Base-by-base conservation (phyloP, 2,329 filamentous ascomycete genomes). In the Escovopsis sp. region DNA sequence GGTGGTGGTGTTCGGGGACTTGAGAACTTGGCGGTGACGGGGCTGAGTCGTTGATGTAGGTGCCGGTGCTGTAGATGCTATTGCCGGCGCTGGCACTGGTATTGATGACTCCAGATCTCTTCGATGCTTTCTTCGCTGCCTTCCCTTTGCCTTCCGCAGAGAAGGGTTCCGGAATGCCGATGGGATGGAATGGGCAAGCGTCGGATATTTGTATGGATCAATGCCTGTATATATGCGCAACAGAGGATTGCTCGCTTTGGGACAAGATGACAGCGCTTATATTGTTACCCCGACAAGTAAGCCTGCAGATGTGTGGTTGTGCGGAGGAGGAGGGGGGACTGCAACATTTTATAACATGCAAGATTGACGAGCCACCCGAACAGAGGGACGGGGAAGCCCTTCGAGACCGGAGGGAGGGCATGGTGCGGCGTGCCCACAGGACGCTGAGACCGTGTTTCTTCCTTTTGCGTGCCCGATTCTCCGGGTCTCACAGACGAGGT, bases 381-480 rank as follows among this genome's bases (percentile, higher is more conserved):
- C n/a, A n/a, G 20, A 20, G 20, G 20, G 20, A 20, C 20, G 20
- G 20, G 20, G 20, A 6, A 20, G 20, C 20, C 20, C 20, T 20
- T 30, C 8, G 11, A 30, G 27, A 30, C 8, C 11, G 27, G 27
- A 30, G 25, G 25, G 25, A 27, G 27, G 27, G 4, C 8, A 11
- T 30, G 27, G 11, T 9, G 27, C 8, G 11, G 27, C 11, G 27
- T 9, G 27, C 8, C 27, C 27, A 30, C 8, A 30, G 3, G 39
- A 24, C 31, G 24, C 15, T 34, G 35, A 33, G 31, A 40, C 27
- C 29, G 37, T 39, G 27, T 27, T 15, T 39, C 11, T 30, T 27
- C 25, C 25, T 43, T 43, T 27, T 43, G 25, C 24, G 37, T 43
- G 41, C 39, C 41, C 44, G 43, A 39, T 39, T 40, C 44, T 45